Evolutionary conservation across 2,329 filamentous ascomycete species (phyloP), one percentile per base, ranked within the genome.

Genomic region (Nemania diffusa): DNA sequence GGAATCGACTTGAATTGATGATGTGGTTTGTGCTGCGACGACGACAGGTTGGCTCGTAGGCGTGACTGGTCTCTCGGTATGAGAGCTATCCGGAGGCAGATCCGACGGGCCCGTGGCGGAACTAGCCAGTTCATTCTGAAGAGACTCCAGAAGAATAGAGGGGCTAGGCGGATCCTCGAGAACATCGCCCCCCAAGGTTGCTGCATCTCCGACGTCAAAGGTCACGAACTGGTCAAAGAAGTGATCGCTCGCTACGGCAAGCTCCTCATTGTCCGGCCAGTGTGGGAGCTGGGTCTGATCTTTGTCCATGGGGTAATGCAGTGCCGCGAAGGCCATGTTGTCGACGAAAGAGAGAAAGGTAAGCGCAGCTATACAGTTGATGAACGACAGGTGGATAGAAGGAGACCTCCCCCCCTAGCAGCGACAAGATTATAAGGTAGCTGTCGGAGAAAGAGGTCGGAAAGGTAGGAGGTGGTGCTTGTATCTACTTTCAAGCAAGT

Each of bases 151-250:
- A 37, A 78, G 64, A 44, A 76, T 62, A 7, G 77, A 78, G 11
- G 77, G 77, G 57, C 75, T 78, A 22, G 74, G 76, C 22, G 75
- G 77, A 61, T 76, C 72, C 3, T 73, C 69, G 56, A 75, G 65
- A 15, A 72, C 56, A 22, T 74, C 72, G 50, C 67, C 64, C 27
- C 64, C 68, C 48, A 72, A 60, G n/a, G 59, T 61, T 42, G 70
- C 29, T 34, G 69, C 67, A 65, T 77, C 77, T 52, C 70, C 71
- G 22, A 65, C 9, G 42, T 78, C 77, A 75, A 78, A 78, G 73
- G 72, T 76, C 58, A 78, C 53, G 57, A 73, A 78, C 48, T 78
- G 74, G 46, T 78, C 77, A 75, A 78, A 78, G 75, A 78, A 75
- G 65, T 73, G 73, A 17, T 77, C 76, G 34, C 62, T 69, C 58